Percentiles rank a stretch among this genome's conserved stretches.
These are phyloP conservation scores for Aspergillus amoenus DNA, from an alignment of 2,329 filamentous ascomycete genomes.

Conservation along the genomic window DNA sequence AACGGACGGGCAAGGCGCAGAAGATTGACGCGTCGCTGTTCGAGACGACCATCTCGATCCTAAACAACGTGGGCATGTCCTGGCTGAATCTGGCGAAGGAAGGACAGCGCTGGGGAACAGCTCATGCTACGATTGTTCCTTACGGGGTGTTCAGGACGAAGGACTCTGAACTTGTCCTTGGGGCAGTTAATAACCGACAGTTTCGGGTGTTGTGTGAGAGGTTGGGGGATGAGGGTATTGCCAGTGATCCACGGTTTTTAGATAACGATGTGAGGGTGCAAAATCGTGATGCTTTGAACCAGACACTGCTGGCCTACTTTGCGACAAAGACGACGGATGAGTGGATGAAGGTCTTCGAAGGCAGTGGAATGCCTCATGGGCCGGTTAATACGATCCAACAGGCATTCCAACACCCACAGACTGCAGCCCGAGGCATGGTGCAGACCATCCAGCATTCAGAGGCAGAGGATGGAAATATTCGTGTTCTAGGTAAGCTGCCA, in stretches of 20 bases:
- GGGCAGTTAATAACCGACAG: conserved; percentile 70
- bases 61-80: conserved; percentile 44
- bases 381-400: conserved; percentile 48
- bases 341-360: conserved; percentile 43
- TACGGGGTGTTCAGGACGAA: conserved; percentile 62
- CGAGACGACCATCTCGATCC: conserved; percentile 42
- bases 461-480: conserved; percentile 19
- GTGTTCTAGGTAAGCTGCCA: conserved; percentile 26
- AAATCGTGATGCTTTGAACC: conserved; percentile 39
- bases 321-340: conserved; percentile 38
- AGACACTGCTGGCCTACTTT: conserved; percentile 37
- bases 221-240: conserved; percentile 60
- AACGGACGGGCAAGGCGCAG: conserved; percentile 42
- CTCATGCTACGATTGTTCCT: conserved; percentile 49
- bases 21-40: conserved; percentile 48
- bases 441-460: conserved; percentile 22
- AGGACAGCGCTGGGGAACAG: conserved; percentile 46
- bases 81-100: conserved; percentile 44
- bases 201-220: conserved; percentile 65
- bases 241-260: conserved; percentile 57
- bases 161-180: conserved; percentile 69
- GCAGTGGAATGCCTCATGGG: conserved; percentile 47
- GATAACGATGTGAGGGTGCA: conserved; percentile 65
- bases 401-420: conserved; percentile 48
- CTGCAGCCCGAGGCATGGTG: conserved; percentile 41